Base-by-base conservation (phyloP, 768 basidiomycete genomes). In the Austroboletus festivus region DNA sequence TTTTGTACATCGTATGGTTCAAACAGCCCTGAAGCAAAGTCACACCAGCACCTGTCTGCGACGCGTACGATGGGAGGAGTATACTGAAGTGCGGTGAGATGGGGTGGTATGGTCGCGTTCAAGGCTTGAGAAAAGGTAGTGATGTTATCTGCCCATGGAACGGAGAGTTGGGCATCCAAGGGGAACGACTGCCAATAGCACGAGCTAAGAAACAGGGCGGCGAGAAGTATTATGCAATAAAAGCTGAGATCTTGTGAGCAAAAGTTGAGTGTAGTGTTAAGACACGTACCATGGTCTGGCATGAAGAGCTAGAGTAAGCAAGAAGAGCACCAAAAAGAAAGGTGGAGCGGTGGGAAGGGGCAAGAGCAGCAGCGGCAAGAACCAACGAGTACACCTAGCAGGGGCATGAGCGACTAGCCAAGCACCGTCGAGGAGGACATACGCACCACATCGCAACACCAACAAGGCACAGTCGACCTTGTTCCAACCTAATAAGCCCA, bases 131-230 rank as follows among this genome's bases (percentile, higher is more conserved):
- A 76, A 61, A 86, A 88, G 15, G 87, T 89, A 12, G 83, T 85
- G 63, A 88, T 77, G 58, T 83, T 82, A 39, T 78, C 73, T 5
- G 82, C 68, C 85, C 85, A 89, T 10, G 86, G 84, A 16, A 61
- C 64, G 12, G 80, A 76, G 49, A 91, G 80, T 1, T 77, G 72
- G 22, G 77, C 80, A 51, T 83, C 78, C 40, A 82, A 65, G 20
- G 84, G 79, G 48, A 89, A 80, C 24, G 91, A 87, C 53, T 88
- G 86, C 90, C 90, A 92, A 68, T 91, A 91, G 64, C 90, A 93
- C 16, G 90, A 87, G 15, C 90, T 87, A 51, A 89, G 74, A 64
- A 90, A 92, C 42, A 92, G 76, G n/a, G 89, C 86, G 0, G 81
- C 76, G 13, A 93, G 80, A 19, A 93, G 76, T 20, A 89, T 75